Evolutionary conservation across 495 filamentous ascomycete genomes (phyloP), one percentile per base, ranked within the genome.

Genomic region (Neurospora sp.): DNA sequence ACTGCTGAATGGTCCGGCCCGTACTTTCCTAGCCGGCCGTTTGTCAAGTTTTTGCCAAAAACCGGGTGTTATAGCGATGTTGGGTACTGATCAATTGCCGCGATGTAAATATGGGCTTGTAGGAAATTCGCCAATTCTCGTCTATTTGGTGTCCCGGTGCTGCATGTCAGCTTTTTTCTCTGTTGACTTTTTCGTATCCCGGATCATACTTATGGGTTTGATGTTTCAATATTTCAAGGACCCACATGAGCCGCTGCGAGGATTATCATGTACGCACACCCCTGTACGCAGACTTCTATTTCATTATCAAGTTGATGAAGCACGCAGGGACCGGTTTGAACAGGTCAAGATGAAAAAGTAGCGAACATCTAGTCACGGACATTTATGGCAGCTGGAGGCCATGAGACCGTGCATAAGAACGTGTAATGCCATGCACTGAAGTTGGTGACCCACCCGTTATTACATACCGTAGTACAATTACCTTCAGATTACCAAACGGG

Each of bases 401-500:
- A 22, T 22, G n/a, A 22, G 9, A 47, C 0, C 10, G n/a, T 47
- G 10, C 4, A 10, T 22, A 9, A 2, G 9, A 9, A 10, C 22
- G 3, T 59, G 22, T 35, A 18, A 18, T 16, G 27, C 27, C 6
- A 31, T 61, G 14, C 22, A 14, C 5, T 59, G 4, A 59, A 59
- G 31, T 7, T 37, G 53, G 70, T 69, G 71, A 61, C 39, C 27
- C 59, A 74, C 70, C 74, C n/a, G 73, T 75, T 78, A 75, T 78
- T 75, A 77, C 35, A 37, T 37, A 37, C 76, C 40, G 40, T 74
- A 70, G 74, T 77, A 8, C 72, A 72, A 79, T 77, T 75, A 77
- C 79, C 76, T 37, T 41, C 61, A 72, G 70, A 70, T 70, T 37
- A 73, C 79, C 59, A 74, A 80, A 77, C 74, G 68, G 72, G 75